phyloP scores from a whole-genome alignment of 331 rosid genomes.

The Phaseolus coccineus region DNA sequence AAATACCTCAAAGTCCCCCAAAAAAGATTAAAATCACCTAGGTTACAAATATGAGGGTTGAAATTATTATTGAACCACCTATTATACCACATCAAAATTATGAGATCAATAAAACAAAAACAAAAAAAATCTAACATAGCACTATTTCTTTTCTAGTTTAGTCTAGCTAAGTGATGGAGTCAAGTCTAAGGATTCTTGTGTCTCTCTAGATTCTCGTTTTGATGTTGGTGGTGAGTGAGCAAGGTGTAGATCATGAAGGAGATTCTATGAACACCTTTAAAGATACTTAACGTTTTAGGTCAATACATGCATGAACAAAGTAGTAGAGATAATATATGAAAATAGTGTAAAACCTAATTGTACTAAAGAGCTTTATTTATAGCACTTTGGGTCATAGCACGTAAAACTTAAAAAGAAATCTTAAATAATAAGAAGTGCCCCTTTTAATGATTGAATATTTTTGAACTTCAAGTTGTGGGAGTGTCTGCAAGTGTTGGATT shows the following conservation, averaged over 20 bases:
- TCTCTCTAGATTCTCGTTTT: neutral
- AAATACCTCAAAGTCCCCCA: too few species aligned
- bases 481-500: neutral
- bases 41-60: too few species aligned
- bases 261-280: neutral
- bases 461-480: neutral
- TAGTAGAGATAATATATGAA: neutral
- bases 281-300: neutral
- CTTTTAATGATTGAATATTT: neutral
- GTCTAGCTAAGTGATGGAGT: neutral
- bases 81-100: neutral
- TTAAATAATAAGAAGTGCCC: neutral
- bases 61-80: neutral
- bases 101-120: neutral
- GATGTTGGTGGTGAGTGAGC: neutral
- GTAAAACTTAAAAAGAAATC: neutral
- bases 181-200: neutral
- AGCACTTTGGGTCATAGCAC: neutral
- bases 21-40: too few species aligned
- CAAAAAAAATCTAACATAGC: neutral
- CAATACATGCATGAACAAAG: neutral
- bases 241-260: neutral
- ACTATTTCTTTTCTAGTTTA: neutral
- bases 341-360: neutral
- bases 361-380: neutral